phyloP scores from a whole-genome alignment of 2,329 filamentous ascomycete genomes.

The Mariannaea elegans region DNA sequence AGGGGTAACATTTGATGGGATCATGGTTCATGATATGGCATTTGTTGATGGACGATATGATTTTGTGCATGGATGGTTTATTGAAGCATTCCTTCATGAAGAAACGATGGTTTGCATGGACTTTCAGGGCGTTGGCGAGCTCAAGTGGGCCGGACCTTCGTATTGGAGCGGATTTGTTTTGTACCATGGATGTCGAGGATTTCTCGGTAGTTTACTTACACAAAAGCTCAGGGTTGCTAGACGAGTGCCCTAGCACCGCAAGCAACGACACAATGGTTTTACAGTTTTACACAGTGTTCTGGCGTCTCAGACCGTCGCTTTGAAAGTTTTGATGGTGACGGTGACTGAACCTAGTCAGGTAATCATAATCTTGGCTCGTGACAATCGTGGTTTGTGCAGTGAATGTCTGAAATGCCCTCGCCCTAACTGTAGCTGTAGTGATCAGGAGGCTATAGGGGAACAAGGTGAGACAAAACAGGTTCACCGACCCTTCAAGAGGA shows the following conservation, averaged over 20 bases:
- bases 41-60: conserved; percentile 38
- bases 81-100: conserved; percentile 26
- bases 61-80: conserved; percentile 38
- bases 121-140: conserved; percentile 42
- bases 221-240: conserved; percentile 37
- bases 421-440: neutral
- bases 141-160: conserved; percentile 42
- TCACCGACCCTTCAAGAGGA: neutral
- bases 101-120: conserved; percentile 38
- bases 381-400: neutral
- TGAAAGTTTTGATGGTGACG: neutral
- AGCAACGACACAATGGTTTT: conserved; percentile 26
- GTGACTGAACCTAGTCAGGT: neutral
- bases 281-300: conserved; percentile 22
- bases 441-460: neutral
- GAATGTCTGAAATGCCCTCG: neutral
- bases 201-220: conserved; percentile 36
- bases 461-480: no score
- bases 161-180: conserved; percentile 32
- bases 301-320: conserved; percentile 8
- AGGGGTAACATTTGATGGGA: conserved; percentile 39
- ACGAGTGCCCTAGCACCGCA: conserved; percentile 37
- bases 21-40: conserved; percentile 44
- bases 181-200: conserved; percentile 31
- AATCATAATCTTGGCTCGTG: neutral